phyloP scores from a whole-genome alignment of 2,329 filamentous ascomycete genomes.

The Fusarium sp. region DNA sequence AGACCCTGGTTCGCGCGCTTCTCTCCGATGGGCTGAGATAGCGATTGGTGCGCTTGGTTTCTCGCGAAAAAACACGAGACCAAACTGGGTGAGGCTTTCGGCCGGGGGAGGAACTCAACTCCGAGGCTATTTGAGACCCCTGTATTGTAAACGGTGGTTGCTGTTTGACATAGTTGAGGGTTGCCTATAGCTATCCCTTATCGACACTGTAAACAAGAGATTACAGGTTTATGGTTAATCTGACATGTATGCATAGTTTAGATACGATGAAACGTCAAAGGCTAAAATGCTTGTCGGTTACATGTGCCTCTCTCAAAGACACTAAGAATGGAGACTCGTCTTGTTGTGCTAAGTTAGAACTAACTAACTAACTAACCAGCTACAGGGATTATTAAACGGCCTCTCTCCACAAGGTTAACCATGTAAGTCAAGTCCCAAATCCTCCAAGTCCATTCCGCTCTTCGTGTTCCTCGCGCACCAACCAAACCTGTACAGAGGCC shows the following conservation, averaged over 20 bases:
- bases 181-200: neutral
- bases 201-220: neutral
- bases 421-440: conserved; percentile 2
- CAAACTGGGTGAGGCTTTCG: conserved; percentile 16
- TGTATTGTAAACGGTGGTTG: neutral
- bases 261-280: neutral
- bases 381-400: conserved; percentile 1
- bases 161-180: neutral
- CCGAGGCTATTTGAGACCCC: conserved; percentile 8
- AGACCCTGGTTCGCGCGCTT: conserved; percentile 18
- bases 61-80: conserved; percentile 31
- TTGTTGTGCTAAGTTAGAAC: neutral
- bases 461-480: conserved; percentile 18
- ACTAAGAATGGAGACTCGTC: neutral
- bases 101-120: conserved; percentile 9
- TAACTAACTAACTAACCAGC: neutral
- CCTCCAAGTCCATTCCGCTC: neutral
- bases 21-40: neutral
- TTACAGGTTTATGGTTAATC: neutral
- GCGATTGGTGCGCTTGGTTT: conserved; percentile 13
- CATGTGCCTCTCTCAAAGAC: neutral
- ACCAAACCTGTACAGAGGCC: conserved; percentile 7
- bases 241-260: neutral
- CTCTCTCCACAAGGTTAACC: conserved; percentile 11
- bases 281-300: neutral